Evolutionary conservation across 441 rosid species (phyloP), one percentile per base, ranked within the genome.

Genomic region (Gossypium gossypioides): DNA sequence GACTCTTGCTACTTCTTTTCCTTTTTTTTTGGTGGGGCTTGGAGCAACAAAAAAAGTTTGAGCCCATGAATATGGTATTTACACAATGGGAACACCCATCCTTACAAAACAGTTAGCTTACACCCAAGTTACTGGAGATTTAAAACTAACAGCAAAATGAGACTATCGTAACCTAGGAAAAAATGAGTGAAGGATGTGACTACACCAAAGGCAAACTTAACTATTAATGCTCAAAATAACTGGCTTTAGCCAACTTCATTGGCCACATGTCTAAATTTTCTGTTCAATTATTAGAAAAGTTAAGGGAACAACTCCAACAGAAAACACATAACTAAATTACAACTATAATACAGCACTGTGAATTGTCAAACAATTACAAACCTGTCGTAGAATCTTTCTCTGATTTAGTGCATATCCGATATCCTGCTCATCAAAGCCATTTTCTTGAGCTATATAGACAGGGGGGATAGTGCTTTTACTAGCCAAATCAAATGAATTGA

Each of bases 331-430:
- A 50, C 46, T 44, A 25, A 40, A 12, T 21, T 25, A 60, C 22
- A 59, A 68, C 51, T 25, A 22, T 6, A 9, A 25, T 15, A 67
- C 29, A 22, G 1, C 40, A 18, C 37, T 48, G 57, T 19, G 48
- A 60, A 56, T 32, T 3, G 1, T 34, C 40, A 68, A 68, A 29
- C 56, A 72, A 70, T 79, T 73, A 22, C 67, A 74, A 81, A 91
- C 98, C 96, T 94, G 92, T 60, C 97, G 83, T 76, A 94, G 86
- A 68, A 82, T 83, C 79, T 80, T 90, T 73, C 97, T 89, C 64
- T 86, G 86, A 80, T 82, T 81, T 78, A 94, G 88, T 66, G 90
- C 96, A 85, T 88, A 90, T 34, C 76, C 59, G 65, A 82, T 83
- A 75, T 85, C 86, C 77, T 85, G 84, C 69, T 88, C 91, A 46